Evolutionary conservation across 2,329 filamentous ascomycete species (phyloP), one percentile per base, ranked within the genome.

Genomic region (Botrytis tulipae): DNA sequence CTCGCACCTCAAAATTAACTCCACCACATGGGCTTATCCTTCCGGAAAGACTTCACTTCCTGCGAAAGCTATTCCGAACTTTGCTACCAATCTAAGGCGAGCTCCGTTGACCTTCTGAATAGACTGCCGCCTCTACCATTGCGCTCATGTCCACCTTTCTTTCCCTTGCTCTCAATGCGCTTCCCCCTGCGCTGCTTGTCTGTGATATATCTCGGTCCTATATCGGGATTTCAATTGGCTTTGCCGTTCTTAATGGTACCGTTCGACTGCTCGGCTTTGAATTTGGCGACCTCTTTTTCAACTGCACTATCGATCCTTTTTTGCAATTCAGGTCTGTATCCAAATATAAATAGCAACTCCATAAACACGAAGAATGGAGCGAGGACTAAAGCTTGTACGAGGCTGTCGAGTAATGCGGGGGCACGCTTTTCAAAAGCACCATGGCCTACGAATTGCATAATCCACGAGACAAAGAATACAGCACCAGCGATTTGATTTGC

Each of bases 331-430:
- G 91, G 93, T 74, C 96, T 89, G 83, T 98, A 99, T 67, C 96
- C 96, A 69, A 97, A 88, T 79, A 87, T 90, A 85, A 99, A 99
- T 40, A 99, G 87, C 37, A 97, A 84, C 84, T 98, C 95, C 79
- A 99, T 92, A 93, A 96, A 99, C 74, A 98, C 95, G 79, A 98
- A 99, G 80, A 99, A 92, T 14, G 96, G 96, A 0, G 96, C 96
- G 37, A 98, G 87, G 80, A 98, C 95, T 76, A 98, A 83, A 42
- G 96, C 95, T 83, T 98, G 96, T 66, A 97, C 87, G 60, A 98
- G 84, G 80, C 98, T 98, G 83, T 98, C 95, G 66, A 98, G 85
- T 76, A 98, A 84, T 7, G 95, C 95, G 12, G 95, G 96, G 4
- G 95, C 93, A 70, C 95, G 90, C 32, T 93, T 90, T 83, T 98